Conservation (phyloP, 345 rosid species). For the Arabidopsis arenosa region DNA sequence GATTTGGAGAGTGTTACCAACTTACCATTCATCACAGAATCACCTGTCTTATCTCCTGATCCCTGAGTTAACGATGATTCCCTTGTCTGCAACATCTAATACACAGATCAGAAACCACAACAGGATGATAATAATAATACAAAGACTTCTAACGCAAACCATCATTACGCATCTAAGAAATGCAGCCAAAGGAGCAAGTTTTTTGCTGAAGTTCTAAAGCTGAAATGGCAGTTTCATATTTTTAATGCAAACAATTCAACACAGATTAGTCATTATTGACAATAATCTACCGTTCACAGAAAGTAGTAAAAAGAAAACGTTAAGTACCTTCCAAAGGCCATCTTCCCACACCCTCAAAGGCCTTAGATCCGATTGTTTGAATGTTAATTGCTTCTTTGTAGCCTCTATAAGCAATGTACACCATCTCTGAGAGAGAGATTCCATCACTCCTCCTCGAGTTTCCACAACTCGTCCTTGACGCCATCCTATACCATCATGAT, state of each 20-base stretch:
- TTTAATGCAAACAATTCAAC: background rate
- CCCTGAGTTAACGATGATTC: constrained; percentile 44
- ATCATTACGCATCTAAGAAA: background rate
- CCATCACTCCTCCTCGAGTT: background rate
- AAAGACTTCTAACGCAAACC: background rate
- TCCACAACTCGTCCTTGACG: constrained; percentile 8
- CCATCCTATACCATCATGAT: constrained; percentile 10
- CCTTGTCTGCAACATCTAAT: constrained; percentile 45
- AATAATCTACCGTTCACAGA: constrained; percentile 20
- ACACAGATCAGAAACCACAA: background rate
- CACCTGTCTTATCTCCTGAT: constrained; percentile 28
- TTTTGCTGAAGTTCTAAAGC: background rate
- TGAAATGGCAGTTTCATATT: background rate
- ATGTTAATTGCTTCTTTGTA: constrained; percentile 46
- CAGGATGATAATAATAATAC: background rate
- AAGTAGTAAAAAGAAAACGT: background rate
- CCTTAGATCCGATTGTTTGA: constrained; percentile 53
- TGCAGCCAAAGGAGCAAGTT: background rate
- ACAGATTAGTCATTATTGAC: background rate
- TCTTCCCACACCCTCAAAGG: constrained; percentile 55
- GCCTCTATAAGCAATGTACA: constrained; percentile 52
- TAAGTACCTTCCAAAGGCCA: constrained; percentile 30
- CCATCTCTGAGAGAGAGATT: constrained; percentile 47
- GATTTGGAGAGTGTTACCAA: background rate
- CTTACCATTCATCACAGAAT: constrained; percentile 39